These are phyloP conservation scores for Solanum bulbocastanum DNA, from an alignment of 257 asterid species.

Conservation along the genomic window DNA sequence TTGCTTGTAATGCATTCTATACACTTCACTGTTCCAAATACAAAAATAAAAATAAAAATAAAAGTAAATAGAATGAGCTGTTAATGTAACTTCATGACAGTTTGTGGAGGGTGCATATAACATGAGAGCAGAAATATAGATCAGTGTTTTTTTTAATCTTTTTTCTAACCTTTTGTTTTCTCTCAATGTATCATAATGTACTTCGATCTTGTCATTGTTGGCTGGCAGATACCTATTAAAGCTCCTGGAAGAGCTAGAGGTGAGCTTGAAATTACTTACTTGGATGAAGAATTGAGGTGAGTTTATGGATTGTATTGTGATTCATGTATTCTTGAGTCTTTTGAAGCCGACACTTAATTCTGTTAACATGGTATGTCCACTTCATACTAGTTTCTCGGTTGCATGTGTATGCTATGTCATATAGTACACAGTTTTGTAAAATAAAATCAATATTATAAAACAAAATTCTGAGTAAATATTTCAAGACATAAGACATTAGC, in stretches of 20 bases:
- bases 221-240: constrained; percentile 50
- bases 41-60: background rate
- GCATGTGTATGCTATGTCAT: background rate
- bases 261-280: constrained; percentile 63
- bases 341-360: background rate
- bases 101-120: background rate
- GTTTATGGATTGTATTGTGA: background rate
- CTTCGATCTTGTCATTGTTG: background rate
- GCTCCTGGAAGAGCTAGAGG: constrained; percentile 77
- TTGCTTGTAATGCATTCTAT: background rate
- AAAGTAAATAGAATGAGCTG: background rate
- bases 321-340: background rate
- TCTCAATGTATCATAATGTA: background rate
- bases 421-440: background rate
- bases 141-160: background rate
- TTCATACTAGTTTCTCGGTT: background rate
- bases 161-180: background rate
- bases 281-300: constrained; percentile 77
- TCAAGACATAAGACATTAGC: background rate
- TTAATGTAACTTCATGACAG: background rate
- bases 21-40: background rate
- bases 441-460: background rate
- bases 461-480: background rate
- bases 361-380: background rate
- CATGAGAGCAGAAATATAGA: background rate